A percentile compares a stretch with the other conserved stretches of the same genome.
Conservation (phyloP, 2,329 filamentous ascomycete genomes). For the Fusarium pseudocircinatum region DNA sequence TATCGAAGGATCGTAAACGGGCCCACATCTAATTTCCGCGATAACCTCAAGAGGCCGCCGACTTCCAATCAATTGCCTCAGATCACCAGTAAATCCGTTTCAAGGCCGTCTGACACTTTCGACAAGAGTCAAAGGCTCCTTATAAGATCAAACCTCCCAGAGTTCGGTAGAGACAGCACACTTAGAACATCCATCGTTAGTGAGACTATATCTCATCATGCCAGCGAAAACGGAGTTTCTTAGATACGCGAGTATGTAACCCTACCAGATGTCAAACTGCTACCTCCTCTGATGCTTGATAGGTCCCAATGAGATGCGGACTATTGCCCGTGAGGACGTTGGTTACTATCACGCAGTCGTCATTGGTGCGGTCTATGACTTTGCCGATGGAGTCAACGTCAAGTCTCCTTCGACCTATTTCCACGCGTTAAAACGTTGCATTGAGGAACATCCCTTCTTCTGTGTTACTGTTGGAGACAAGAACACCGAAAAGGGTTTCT, state of each 20-base stretch:
- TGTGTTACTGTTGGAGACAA: constrained; percentile 30
- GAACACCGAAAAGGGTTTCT: constrained; percentile 36
- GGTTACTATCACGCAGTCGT: constrained; percentile 39
- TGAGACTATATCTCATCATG: constrained; percentile 9
- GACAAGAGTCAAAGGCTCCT: neutral
- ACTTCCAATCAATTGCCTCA: neutral
- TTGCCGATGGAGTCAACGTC: neutral
- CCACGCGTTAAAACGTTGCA: constrained; percentile 25
- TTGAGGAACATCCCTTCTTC: constrained; percentile 35
- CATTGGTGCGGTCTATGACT: constrained; percentile 35
- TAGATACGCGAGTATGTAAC: constrained; percentile 26
- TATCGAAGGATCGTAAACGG: neutral
- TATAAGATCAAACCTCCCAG: neutral
- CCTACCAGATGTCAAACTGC: too few species aligned
- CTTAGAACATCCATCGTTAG: neutral
- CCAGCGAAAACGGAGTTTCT: constrained; percentile 16
- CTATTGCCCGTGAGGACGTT: constrained; percentile 33
- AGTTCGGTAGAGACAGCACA: neutral
- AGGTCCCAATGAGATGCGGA: constrained; percentile 40
- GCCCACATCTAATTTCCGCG: constrained; percentile 3
- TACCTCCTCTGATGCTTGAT: neutral
- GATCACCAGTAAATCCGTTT: neutral
- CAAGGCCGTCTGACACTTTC: neutral
- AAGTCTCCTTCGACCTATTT: constrained; percentile 21
- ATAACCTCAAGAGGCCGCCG: constrained; percentile 26